These are phyloP conservation scores for Exophiala lecanii-corni DNA, from an alignment of 2,329 filamentous ascomycete species.

Conservation along the genomic window DNA sequence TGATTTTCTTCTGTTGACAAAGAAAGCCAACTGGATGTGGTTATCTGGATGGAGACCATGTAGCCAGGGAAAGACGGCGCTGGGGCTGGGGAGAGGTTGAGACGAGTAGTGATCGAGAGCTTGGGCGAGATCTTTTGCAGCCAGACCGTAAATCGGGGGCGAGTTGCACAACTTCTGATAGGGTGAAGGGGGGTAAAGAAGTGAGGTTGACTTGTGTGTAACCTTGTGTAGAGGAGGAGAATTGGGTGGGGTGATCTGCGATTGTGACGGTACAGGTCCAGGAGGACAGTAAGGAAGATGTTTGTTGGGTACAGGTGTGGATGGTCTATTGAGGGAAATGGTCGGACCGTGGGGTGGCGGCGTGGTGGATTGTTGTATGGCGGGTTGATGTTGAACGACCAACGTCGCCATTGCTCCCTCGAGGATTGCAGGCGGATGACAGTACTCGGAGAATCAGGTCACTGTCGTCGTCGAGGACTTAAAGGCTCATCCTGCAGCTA, in stretches of 20 bases:
- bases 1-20: slow-evolving; percentile 70
- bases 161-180: slow-evolving; percentile 54
- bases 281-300: slow-evolving; percentile 86
- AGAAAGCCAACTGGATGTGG: slow-evolving; percentile 83
- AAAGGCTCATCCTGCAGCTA: slow-evolving; percentile 20
- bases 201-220: slow-evolving; percentile 57
- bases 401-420: slow-evolving; percentile 48
- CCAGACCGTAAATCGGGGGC: slow-evolving; percentile 67
- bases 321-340: slow-evolving; percentile 55
- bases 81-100: slow-evolving; percentile 77
- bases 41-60: slow-evolving; percentile 90
- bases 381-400: slow-evolving; percentile 42
- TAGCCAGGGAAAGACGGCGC: slow-evolving; percentile 91
- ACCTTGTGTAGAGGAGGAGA: slow-evolving; percentile 60
- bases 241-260: slow-evolving; percentile 55
- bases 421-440: too few relatives aligned
- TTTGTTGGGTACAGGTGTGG: slow-evolving; percentile 74
- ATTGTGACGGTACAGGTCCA: slow-evolving; percentile 54
- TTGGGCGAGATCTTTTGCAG: slow-evolving; percentile 61
- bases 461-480: not conserved
- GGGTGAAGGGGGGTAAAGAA: slow-evolving; percentile 68
- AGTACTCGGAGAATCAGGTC: slow-evolving; percentile 2
- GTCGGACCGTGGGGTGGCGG: slow-evolving; percentile 46
- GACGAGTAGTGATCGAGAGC: slow-evolving; percentile 72
- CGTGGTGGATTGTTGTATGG: slow-evolving; percentile 41